Percentiles rank a stretch among this genome's conserved stretches.
Evolutionary conservation across 2,329 filamentous ascomycete species (phyloP).

Genomic region (Monosporascus sp.): DNA sequence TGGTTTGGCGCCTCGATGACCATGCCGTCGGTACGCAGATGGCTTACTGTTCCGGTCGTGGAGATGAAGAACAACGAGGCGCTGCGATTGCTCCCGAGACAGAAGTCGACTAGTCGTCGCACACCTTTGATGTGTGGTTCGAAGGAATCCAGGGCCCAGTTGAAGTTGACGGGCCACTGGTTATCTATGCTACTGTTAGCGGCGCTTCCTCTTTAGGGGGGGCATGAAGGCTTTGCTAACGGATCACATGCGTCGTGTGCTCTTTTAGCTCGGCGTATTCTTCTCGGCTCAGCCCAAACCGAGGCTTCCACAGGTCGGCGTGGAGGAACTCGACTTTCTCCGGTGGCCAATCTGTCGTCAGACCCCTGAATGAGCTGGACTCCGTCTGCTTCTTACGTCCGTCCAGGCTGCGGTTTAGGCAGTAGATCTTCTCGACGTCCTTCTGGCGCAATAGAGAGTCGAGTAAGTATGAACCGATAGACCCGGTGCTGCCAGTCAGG

Average conservation of each 20-base stretch:
- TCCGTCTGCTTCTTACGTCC: conserved; percentile 10
- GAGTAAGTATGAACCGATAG: conserved; percentile 35
- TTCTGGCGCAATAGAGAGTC: conserved; percentile 26
- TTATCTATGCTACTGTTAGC: conserved; percentile 20
- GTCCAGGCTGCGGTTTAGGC: conserved; percentile 11
- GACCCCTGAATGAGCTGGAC: conserved; percentile 4
- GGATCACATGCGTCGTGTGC: conserved; percentile 4
- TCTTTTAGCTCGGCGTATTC: conserved; percentile 4
- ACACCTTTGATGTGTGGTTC: conserved; percentile 31
- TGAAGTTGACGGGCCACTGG: conserved; percentile 37
- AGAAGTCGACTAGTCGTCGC: conserved; percentile 29
- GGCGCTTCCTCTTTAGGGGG: neutral
- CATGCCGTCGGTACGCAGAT: neutral
- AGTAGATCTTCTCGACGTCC: conserved; percentile 10
- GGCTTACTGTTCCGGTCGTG: conserved; percentile 3
- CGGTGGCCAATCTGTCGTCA: neutral
- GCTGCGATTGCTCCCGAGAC: neutral
- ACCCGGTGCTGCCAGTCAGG: conserved; percentile 36
- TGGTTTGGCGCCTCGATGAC: conserved; percentile 4
- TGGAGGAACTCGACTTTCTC: conserved; percentile 11
- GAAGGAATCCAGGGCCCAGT: conserved; percentile 26
- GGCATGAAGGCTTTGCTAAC: neutral
- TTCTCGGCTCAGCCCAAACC: conserved; percentile 5
- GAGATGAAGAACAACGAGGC: conserved; percentile 8
- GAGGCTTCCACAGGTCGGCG: conserved; percentile 6